Conservation (phyloP, 768 basidiomycete genomes). For the Pleurotus tuber-regium region DNA sequence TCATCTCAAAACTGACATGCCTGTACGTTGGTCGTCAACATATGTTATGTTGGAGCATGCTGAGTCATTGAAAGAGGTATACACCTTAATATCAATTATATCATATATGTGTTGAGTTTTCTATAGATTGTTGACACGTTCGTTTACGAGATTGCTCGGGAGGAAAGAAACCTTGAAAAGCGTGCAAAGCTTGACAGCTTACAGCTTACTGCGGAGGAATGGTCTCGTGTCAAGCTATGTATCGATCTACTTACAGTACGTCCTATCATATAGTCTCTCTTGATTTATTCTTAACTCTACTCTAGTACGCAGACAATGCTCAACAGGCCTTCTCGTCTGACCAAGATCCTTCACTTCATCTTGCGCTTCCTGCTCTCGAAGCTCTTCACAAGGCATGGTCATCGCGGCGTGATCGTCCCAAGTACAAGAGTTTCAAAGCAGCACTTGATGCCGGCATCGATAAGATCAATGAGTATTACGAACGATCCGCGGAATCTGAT, state of each 20-base stretch:
- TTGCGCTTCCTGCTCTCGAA: conserved; percentile 23
- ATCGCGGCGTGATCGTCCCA: conserved; percentile 10
- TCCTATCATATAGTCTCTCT: no score
- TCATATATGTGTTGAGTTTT: no score
- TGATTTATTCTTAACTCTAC: no score
- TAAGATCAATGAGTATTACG: conserved; percentile 25
- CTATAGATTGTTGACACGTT: conserved; percentile 19
- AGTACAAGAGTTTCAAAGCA: conserved; percentile 16
- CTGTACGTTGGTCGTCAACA: conserved; percentile 30
- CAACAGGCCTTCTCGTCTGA: conserved; percentile 31
- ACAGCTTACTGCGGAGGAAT: conserved; percentile 20
- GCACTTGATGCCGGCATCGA: conserved; percentile 17
- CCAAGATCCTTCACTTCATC: conserved; percentile 19
- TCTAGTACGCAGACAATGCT: conserved; percentile 15
- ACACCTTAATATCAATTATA: not conserved
- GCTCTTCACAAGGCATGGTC: conserved; percentile 22
- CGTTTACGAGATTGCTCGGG: conserved; percentile 19
- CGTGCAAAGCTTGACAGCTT: conserved; percentile 19
- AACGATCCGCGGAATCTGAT: conserved; percentile 23
- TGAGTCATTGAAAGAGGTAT: conserved; percentile 10
- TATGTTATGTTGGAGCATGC: conserved; percentile 25
- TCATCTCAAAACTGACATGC: conserved; percentile 28
- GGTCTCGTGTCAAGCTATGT: conserved; percentile 20
- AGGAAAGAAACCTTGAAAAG: conserved; percentile 25
- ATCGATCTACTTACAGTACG: conserved; percentile 21